These are phyloP conservation scores for Microthlaspi erraticum DNA, from an alignment of 345 rosid genomes.

Conservation along the genomic window DNA sequence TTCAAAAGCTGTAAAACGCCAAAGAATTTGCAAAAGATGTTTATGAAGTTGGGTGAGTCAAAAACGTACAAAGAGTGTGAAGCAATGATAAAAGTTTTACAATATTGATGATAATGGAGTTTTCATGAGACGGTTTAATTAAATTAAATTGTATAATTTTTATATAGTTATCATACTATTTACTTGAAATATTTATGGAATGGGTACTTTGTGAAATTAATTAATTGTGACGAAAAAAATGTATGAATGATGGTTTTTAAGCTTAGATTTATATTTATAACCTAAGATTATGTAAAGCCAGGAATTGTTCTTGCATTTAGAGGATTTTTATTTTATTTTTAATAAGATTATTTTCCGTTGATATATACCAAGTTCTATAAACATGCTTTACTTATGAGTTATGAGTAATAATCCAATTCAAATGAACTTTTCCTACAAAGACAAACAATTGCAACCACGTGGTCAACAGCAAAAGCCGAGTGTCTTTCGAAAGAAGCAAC, in stretches of 20 bases:
- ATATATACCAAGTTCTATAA: background rate
- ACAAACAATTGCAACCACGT: constrained; percentile 87
- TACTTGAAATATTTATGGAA: constrained; percentile 3
- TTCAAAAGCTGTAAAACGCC: constrained; percentile 84
- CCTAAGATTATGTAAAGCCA: too few species aligned
- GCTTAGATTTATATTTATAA: too few species aligned
- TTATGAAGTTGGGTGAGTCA: constrained; percentile 68
- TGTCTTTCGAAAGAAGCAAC: constrained; percentile 82
- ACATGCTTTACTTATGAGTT: too few species aligned
- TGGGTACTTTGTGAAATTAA: constrained; percentile 3
- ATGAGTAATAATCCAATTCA: too few species aligned
- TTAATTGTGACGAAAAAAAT: too few species aligned
- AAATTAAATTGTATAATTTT: background rate
- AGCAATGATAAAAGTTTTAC: constrained; percentile 73
- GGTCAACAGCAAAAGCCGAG: constrained; percentile 64
- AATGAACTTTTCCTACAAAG: too few species aligned
- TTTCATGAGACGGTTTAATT: constrained; percentile 59
- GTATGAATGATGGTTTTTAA: constrained; percentile 10
- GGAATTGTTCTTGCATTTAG: background rate
- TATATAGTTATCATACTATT: background rate
- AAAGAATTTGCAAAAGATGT: constrained; percentile 71
- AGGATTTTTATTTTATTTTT: background rate
- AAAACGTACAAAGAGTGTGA: constrained; percentile 73
- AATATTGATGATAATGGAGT: constrained; percentile 87
- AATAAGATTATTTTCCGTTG: background rate